Evolutionary conservation across 1,284 basidiomycete species (phyloP).

Genomic region (Cutaneotrichosporon cavernicola): DNA sequence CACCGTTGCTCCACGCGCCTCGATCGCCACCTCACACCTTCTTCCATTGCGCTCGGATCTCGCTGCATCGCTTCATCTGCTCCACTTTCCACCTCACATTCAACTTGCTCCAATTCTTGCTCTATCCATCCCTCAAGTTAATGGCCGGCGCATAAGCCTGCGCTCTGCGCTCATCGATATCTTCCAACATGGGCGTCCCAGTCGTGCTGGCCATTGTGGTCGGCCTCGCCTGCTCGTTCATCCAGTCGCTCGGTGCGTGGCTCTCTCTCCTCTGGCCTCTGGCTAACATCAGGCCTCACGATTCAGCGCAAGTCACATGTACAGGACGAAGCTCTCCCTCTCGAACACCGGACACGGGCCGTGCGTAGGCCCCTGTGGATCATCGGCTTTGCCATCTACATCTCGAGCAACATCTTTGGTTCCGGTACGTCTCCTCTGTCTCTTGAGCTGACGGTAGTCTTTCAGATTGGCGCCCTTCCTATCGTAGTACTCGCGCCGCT

Average conservation of each 20-base stretch:
- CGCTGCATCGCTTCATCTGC: neutral
- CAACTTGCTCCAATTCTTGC: neutral
- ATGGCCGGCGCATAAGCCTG: neutral
- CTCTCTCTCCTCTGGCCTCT: neutral
- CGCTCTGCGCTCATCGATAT: neutral
- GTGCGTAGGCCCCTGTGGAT: slow-evolving; percentile 81
- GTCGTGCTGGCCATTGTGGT: slow-evolving; percentile 64
- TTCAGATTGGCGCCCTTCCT: slow-evolving; percentile 90
- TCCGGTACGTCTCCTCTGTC: slow-evolving; percentile 13
- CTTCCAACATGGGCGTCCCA: slow-evolving; percentile 52
- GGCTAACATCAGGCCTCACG: slow-evolving; percentile 64
- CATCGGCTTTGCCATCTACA: slow-evolving; percentile 78
- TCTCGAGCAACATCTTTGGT: slow-evolving; percentile 86
- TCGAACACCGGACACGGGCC: slow-evolving; percentile 65
- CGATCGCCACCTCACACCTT: slow-evolving; percentile 2
- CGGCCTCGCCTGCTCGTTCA: slow-evolving; percentile 81
- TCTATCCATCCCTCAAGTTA: neutral
- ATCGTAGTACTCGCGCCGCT: slow-evolving; percentile 90
- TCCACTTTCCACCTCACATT: neutral
- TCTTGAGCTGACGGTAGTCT: slow-evolving; percentile 57
- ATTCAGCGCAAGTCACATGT: slow-evolving; percentile 95
- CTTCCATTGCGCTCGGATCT: neutral
- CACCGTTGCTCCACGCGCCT: neutral
- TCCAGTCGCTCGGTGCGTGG: slow-evolving; percentile 72
- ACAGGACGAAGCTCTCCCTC: slow-evolving; percentile 71